A percentile compares a stretch with the other conserved stretches of the same genome.
These are phyloP conservation scores for Entomortierella parvispora DNA, from an alignment of 192 early-diverging fungal species.

Conservation along the genomic window DNA sequence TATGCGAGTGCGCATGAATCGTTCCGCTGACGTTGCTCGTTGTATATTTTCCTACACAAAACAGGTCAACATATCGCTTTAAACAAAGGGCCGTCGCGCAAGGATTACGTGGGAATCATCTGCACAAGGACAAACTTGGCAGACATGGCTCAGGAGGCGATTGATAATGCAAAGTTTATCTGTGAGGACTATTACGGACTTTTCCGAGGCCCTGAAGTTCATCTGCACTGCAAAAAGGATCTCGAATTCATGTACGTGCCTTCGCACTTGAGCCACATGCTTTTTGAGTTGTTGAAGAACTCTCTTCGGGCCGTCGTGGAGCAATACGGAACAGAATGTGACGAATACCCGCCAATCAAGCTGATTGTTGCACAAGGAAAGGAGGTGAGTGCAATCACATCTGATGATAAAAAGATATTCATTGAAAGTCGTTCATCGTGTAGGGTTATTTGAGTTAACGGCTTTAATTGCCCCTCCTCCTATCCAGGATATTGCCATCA, in stretches of 20 bases:
- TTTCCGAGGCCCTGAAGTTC: constrained; percentile 83
- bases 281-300: constrained; percentile 98
- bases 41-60: too few species aligned
- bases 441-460: too few species aligned
- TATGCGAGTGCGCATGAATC: too few species aligned
- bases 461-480: too few species aligned
- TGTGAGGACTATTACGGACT: constrained; percentile 92
- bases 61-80: constrained; percentile 84
- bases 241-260: constrained; percentile 97
- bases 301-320: constrained; percentile 95
- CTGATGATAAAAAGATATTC: too few species aligned
- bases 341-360: constrained; percentile 93
- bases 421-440: too few species aligned
- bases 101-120: constrained; percentile 93
- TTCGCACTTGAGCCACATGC: constrained; percentile 94
- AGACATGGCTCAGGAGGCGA: constrained; percentile 88
- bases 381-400: constrained; percentile 56
- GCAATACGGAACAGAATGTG: constrained; percentile 82
- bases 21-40: too few species aligned
- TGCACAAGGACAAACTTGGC: constrained; percentile 88
- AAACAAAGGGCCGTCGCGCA: constrained; percentile 67
- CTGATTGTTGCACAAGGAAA: constrained; percentile 88
- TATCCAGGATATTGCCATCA: constrained; percentile 98
- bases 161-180: constrained; percentile 89
- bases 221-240: constrained; percentile 76